Conservation (phyloP, 2,329 filamentous ascomycete genomes). For the Aspergillus novoparasiticus region DNA sequence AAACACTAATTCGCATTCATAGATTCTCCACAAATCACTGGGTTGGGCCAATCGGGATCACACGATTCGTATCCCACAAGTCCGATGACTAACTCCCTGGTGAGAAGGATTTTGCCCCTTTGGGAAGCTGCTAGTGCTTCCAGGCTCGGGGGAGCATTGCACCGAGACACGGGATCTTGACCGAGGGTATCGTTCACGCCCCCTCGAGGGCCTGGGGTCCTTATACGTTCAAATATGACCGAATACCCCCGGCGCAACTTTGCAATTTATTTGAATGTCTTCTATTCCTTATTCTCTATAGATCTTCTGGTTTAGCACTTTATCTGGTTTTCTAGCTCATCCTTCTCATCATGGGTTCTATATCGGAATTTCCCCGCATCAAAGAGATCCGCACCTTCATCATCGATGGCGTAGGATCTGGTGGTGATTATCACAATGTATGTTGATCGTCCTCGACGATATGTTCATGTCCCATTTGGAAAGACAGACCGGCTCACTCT, state of each 20-base stretch:
- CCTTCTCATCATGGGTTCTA: constrained; percentile 34
- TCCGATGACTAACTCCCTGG: neutral
- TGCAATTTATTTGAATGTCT: constrained; percentile 15
- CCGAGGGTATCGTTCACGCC: constrained; percentile 11
- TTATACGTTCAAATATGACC: constrained; percentile 23
- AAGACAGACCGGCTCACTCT: constrained; percentile 3
- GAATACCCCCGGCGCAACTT: constrained; percentile 9
- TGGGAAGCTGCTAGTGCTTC: neutral
- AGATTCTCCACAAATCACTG: neutral
- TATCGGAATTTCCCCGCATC: constrained; percentile 44
- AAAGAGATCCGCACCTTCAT: constrained; percentile 50
- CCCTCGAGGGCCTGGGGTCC: constrained; percentile 5
- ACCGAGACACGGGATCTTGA: constrained; percentile 26
- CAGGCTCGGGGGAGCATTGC: constrained; percentile 32
- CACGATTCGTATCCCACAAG: neutral
- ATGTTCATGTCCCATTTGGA: neutral
- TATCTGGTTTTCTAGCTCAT: constrained; percentile 3
- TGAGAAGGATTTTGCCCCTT: neutral
- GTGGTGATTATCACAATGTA: constrained; percentile 81
- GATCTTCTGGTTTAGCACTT: constrained; percentile 8
- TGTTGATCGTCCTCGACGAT: constrained; percentile 39
- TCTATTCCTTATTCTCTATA: constrained; percentile 10
- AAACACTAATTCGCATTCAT: neutral
- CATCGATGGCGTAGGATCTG: constrained; percentile 50
- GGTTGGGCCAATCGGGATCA: neutral